Base-by-base conservation (phyloP, 1,284 basidiomycete species). In the Sporisorium reilianum region DNA sequence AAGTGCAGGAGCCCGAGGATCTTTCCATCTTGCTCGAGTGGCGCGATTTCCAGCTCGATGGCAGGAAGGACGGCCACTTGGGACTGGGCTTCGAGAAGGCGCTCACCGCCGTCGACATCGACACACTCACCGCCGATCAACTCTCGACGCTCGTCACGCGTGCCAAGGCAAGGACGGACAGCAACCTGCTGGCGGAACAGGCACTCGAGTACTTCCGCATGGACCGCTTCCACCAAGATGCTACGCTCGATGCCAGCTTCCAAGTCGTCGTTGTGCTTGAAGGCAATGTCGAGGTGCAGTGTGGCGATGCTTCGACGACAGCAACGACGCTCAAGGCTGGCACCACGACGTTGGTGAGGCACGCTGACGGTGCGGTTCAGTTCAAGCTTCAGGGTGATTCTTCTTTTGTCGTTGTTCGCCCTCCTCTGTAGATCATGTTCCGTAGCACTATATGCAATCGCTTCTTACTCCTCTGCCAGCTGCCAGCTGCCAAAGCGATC, bases 1-100 rank as follows among this genome's bases (percentile, higher is more conserved):
- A 69, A 22, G 67, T 64, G 30, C 67, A 69, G 20, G 67, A 69
- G 38, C 67, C 67, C 2, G 67, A 69, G 32, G 67, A 69, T 28
- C 46, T 69, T 10, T 64, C 61, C 6, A 69, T 69, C 48, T 22
- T 69, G 49, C 53, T 69, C 32, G 67, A 69, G 22, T 69, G 67
- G 67, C 46, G 67, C 10, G 49, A 69, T 44, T 69, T 69, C 32
- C 11, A 64, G 26, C 42, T 69, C 7, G 61, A 69, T 25, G 67
- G 67, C 6, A 16, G 51, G 0, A 51, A 46, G 18, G 28, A 69
- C 28, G 67, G 67, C 9, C 67, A 69, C 40, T 54, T 69, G 26
- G 67, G 67, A 6, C 56, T 69, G 1, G 67, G 67, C 5, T 69
- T 69, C 36, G 61, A 64, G 38, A 69, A 69, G 23, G 67, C 67